Evolutionary conservation across 2,329 filamentous ascomycete species (phyloP).

Genomic region (Periconia sp.): DNA sequence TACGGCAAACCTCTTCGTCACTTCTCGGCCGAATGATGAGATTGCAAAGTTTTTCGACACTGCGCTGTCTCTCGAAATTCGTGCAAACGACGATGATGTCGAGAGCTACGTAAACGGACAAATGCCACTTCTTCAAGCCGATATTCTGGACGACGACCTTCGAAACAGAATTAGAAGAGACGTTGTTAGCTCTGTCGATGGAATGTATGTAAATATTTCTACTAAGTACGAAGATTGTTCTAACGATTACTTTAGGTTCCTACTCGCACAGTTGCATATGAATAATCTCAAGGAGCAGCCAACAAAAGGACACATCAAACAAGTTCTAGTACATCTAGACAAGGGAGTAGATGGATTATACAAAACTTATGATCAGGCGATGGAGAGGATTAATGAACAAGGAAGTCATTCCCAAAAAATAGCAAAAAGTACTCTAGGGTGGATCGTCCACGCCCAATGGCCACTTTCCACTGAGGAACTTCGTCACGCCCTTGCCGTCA

Average conservation of each 20-base stretch:
- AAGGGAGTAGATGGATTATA: not conserved
- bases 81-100: not conserved
- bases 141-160: not conserved
- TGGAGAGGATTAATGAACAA: slow-evolving; percentile 9
- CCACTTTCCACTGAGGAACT: slow-evolving; percentile 5
- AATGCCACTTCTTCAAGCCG: not conserved
- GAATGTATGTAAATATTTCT: not conserved
- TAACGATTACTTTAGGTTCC: slow-evolving; percentile 6
- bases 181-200: too few relatives aligned
- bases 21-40: not conserved
- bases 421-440: slow-evolving; percentile 7
- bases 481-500: slow-evolving; percentile 8
- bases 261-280: slow-evolving; percentile 8
- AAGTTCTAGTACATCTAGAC: too few relatives aligned
- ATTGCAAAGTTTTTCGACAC: not conserved
- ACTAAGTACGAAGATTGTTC: not conserved
- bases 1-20: not conserved
- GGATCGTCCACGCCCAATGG: slow-evolving; percentile 9
- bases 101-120: not conserved
- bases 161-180: not conserved
- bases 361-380: slow-evolving; percentile 2
- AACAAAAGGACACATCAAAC: slow-evolving; percentile 3
- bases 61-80: not conserved
- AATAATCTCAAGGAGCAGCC: slow-evolving; percentile 4
- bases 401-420: not conserved